Base-by-base conservation (phyloP, 345 rosid species). In the Hibiscus trionum region DNA sequence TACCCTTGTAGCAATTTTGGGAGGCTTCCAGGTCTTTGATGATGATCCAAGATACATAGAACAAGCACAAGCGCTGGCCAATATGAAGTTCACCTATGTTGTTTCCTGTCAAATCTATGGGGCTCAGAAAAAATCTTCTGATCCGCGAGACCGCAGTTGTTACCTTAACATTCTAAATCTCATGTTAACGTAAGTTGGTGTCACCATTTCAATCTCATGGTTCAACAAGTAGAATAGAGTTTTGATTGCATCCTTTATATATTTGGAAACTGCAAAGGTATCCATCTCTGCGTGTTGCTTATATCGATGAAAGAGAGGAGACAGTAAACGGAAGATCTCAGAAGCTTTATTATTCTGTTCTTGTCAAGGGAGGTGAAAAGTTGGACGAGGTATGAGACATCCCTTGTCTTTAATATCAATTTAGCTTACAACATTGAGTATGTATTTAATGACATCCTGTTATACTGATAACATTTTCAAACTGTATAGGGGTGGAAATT, bases 81-180 rank as follows among this genome's bases (percentile, higher is more conserved):
- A 90, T 84, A 50, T 95, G 81, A 95, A 95, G 86, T 93, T 92
- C 83, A 92, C 97, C 46, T 95, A 92, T 77, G 97, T 95, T 66
- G 99, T 95, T 79, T 95, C 99, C 29, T 95, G 99, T 87, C 99
- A 95, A 77, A 29, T 92, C 50, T 89, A 89, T 82, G 99, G 99
- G 31, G 76, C 77, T 80, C 98, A 89, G 77, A 95, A 93, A 83
- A 88, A 86, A 80, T 85, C 97, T 6, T 59, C 75, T 72, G 91
- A 93, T 47, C 0, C 0, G 39, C 78, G 55, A 37, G 97, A 89
- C 0, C 78, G 96, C 27, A 85, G 88, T 77, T 80, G 89, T 80
- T 92, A 92, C 84, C 84, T 12, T 72, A 86, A 92, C 70, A 92
- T 95, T 71, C 69, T 95, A 75, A 88, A 80, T 79, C 97, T 95